These are phyloP conservation scores for Thalassiosira sp. DNA, from an alignment of 352 stramenopile species.

Conservation along the genomic window DNA sequence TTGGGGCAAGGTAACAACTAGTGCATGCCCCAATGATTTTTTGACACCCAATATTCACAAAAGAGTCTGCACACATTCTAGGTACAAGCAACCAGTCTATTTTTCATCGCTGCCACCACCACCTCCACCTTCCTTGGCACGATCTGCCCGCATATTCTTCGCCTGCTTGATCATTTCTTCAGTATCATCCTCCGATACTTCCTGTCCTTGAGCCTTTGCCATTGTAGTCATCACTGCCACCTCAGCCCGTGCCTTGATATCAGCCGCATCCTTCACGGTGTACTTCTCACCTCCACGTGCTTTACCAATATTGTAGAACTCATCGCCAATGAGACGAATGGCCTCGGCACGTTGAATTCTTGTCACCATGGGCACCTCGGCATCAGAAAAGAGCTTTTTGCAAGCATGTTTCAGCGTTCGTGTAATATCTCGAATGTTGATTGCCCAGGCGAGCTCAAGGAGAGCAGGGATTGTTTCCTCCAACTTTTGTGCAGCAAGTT, in stretches of 20 bases:
- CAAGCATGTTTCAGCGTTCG: conserved; percentile 76
- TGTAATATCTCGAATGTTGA: conserved; percentile 82
- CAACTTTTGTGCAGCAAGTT: conserved; percentile 67
- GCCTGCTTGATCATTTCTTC: conserved; percentile 79
- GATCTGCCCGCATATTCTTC: conserved; percentile 62
- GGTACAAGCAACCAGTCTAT: no score
- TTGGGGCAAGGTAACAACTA: no score
- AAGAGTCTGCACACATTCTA: no score
- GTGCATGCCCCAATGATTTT: no score
- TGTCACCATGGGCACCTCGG: conserved; percentile 51
- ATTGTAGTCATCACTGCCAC: conserved; percentile 83
- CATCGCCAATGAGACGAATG: conserved; percentile 64
- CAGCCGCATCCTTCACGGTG: conserved; percentile 59
- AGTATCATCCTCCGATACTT: conserved; percentile 76
- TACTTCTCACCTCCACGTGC: conserved; percentile 37
- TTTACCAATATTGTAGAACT: conserved; percentile 75
- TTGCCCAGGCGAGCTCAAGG: conserved; percentile 81
- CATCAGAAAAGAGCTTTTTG: conserved; percentile 79
- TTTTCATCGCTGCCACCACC: conserved; percentile 12
- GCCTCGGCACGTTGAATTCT: conserved; percentile 67
- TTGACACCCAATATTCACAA: no score
- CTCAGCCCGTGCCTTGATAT: conserved; percentile 78
- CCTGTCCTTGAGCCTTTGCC: conserved; percentile 82
- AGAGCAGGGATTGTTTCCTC: conserved; percentile 77
- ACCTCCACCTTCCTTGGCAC: conserved; percentile 10